Evolutionary conservation across 805 yeast genomes (phyloP).

Genomic region (Candida easanensis): DNA sequence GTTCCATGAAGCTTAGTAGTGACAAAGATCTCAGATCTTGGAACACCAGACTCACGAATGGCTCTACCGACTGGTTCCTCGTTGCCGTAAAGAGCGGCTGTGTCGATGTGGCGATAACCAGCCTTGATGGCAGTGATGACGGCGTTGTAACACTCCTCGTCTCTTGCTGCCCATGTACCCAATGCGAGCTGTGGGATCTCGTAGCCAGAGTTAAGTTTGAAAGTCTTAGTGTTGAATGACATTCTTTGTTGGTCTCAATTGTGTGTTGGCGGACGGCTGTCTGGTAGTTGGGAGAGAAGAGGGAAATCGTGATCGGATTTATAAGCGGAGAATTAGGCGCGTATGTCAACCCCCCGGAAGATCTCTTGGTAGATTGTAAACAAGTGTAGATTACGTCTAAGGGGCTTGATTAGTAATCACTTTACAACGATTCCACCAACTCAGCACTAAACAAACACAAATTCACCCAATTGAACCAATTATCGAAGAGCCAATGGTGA

Average conservation of each 20-base stretch:
- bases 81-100: constrained; percentile 55
- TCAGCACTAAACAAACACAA: too few relatives aligned
- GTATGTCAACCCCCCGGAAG: too few relatives aligned
- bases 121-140: constrained; percentile 16
- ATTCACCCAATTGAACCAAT: too few relatives aligned
- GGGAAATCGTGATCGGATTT: too few relatives aligned
- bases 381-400: too few relatives aligned
- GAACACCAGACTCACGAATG: constrained; percentile 51
- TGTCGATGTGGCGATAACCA: constrained; percentile 67
- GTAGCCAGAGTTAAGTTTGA: constrained; percentile 33
- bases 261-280: too few relatives aligned
- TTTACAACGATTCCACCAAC: too few relatives aligned
- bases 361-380: too few relatives aligned
- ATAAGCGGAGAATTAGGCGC: too few relatives aligned
- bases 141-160: constrained; percentile 26
- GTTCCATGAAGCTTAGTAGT: constrained; percentile 71
- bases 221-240: not conserved
- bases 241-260: not conserved
- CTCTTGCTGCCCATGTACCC: constrained; percentile 45
- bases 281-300: too few relatives aligned
- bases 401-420: too few relatives aligned
- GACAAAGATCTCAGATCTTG: constrained; percentile 62
- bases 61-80: constrained; percentile 60
- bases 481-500: too few relatives aligned
- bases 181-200: constrained; percentile 50